Evolutionary conservation across 306 rosid species (phyloP), one percentile per base, ranked within the genome.

Genomic region (Acacia acuminata): DNA sequence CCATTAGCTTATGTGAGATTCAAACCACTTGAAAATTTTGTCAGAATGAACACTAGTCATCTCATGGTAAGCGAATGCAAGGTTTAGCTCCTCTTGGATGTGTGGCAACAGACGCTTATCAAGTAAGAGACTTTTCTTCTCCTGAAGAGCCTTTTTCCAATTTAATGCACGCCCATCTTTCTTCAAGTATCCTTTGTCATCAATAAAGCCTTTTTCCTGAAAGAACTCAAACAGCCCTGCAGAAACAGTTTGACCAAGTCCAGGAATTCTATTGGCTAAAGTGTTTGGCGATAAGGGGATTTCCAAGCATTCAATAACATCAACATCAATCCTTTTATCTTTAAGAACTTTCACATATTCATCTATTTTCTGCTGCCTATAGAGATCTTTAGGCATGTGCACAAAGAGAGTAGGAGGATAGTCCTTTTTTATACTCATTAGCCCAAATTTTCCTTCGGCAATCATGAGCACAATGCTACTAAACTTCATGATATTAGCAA

Each of bases 361-460:
- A 67, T 85, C 90, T 56, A 96, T 91, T 86, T 92, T 92, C 78
- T 71, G 89, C 85, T 80, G 90, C 88, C 99, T 89, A 61, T 22
- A n/a, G 19, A 74, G 67, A 88, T 96, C 99, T 83, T 93, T 96
- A 1, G 96, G 99, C 99, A 96, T 96, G 88, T 92, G 99, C 73
- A 96, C 94, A 55, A 96, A 96, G 72, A 92, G 91, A 38, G 92
- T 90, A 51, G 98, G 92, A 0, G 98, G 97, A 66, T 96, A 93
- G 78, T 85, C 85, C 89, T 83, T 78, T 34, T 77, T 76, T 38
- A 90, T 32, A 53, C 90, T 91, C 20, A 94, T 83, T 74, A 81
- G 82, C 73, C 87, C 91, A 89, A 92, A 92, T 96, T 58, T 53
- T 73, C 98, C 99, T 82, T 94, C 96, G 0, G 98, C 97, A 85